Evolutionary conservation across 202 grass and related monocot genomes (phyloP), one percentile per base, ranked within the genome.

Genomic region (Elaeis oleifera): DNA sequence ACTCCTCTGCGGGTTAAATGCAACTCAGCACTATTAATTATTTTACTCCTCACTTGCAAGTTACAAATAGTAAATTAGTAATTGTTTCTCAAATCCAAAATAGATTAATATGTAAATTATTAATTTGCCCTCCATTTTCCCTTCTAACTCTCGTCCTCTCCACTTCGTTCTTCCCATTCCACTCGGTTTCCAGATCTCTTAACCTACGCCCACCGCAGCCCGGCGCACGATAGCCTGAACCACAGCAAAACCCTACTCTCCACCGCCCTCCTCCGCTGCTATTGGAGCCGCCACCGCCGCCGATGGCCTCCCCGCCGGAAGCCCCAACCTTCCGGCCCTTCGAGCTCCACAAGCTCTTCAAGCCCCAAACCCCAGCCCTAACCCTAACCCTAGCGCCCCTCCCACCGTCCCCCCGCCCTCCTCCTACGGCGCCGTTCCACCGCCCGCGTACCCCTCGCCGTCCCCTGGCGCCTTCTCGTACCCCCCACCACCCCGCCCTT

Each of bases 231-330:
- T 44, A 44, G 36, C 36, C 9, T 44, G 36, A 44, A 44, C 36
- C 36, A 44, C 36, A 3, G 36, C 36, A 44, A 44, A 0, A 59
- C 59, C 50, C 66, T 73, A 1, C 32, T 6, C 19, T 5, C 61
- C 61, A 50, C 4, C 39, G 31, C 61, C 9, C 1, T 50, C 4
- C 19, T 31, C 4, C 44, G 61, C 8, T 8, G n/a, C 19, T 8
- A 22, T 8, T 11, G 18, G 18, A 19, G 5, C 16, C 18, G 8
- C 16, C 36, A 9, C 61, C 61, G 24, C 24, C 15, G 51, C 59
- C 56, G 50, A 95, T 96, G 90, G 86, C 86, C 13, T 83, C 86
- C 9, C 90, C 0, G 59, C 84, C 52, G 78, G 81, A 52, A 90
- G 74, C 31, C 76, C 87, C 65, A 85, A 76, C 55, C 71, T 0